phyloP scores from a whole-genome alignment of 805 yeast genomes.

The Yarrowia porcina region DNA sequence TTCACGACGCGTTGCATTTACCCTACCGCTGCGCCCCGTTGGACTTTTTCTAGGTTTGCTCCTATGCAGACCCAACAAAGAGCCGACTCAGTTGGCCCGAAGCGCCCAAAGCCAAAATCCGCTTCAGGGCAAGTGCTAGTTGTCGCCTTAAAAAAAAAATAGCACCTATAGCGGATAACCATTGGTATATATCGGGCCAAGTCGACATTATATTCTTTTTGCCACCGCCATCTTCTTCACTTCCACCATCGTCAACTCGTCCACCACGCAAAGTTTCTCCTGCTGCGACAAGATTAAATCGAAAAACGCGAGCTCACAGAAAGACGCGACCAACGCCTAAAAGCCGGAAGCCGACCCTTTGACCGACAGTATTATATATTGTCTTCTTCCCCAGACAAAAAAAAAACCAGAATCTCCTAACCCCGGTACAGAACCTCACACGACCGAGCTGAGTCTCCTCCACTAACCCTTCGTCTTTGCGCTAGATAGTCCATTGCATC shows the following conservation, averaged over 20 bases:
- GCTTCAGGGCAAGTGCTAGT: not conserved
- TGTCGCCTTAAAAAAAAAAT: not conserved
- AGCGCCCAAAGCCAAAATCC: not conserved
- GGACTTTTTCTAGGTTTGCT: not conserved
- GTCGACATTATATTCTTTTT: not conserved
- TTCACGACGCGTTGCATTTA: not conserved
- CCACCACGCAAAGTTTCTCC: slow-evolving; percentile 15
- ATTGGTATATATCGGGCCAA: not conserved
- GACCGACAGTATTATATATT: slow-evolving; percentile 1
- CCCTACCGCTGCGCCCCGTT: slow-evolving; percentile 23
- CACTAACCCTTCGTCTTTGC: too few relatives aligned
- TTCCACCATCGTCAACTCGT: not conserved
- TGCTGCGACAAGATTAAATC: slow-evolving; percentile 9
- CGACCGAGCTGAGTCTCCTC: too few relatives aligned
- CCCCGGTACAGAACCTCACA: too few relatives aligned
- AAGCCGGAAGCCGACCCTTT: slow-evolving; percentile 8
- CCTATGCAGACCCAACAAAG: slow-evolving; percentile 15
- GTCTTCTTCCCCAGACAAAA: not conserved
- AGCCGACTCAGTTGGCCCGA: not conserved
- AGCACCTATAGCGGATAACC: not conserved
- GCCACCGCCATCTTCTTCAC: not conserved
- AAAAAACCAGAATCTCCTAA: not conserved
- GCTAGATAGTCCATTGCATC: not conserved
- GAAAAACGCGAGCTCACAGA: slow-evolving; percentile 1
- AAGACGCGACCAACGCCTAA: slow-evolving; percentile 22